These are phyloP conservation scores for Sanghuangporus baumii DNA, from an alignment of 1,284 basidiomycete species.

Conservation along the genomic window DNA sequence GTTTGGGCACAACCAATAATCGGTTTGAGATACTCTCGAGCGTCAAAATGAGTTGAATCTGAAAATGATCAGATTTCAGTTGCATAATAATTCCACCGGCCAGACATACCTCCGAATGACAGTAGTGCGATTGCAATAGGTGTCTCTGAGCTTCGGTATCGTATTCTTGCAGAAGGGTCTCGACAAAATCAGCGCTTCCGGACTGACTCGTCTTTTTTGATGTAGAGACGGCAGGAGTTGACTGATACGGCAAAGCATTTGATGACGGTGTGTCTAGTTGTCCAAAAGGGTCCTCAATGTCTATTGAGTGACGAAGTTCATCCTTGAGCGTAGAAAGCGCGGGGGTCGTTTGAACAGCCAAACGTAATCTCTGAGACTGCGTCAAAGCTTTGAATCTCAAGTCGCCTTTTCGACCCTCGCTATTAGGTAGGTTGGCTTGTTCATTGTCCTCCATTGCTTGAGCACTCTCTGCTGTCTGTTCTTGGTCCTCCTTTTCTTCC, in stretches of 20 bases:
- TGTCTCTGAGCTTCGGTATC: slow-evolving; percentile 61
- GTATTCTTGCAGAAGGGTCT: slow-evolving; percentile 59
- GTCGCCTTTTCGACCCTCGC: slow-evolving; percentile 24
- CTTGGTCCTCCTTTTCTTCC: slow-evolving; percentile 25
- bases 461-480: slow-evolving; percentile 13
- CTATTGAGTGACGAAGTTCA: slow-evolving; percentile 43
- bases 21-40: slow-evolving; percentile 94
- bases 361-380: slow-evolving; percentile 28
- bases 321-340: slow-evolving; percentile 57
- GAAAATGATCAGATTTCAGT: slow-evolving; percentile 17
- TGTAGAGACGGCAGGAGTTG: slow-evolving; percentile 58
- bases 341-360: slow-evolving; percentile 64
- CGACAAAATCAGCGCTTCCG: slow-evolving; percentile 40
- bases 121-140: slow-evolving; percentile 85
- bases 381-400: slow-evolving; percentile 20
- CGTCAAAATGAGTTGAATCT: slow-evolving; percentile 83
- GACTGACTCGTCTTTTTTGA: slow-evolving; percentile 40
- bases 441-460: slow-evolving; percentile 22
- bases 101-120: slow-evolving; percentile 73
- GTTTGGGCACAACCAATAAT: slow-evolving; percentile 88
- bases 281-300: slow-evolving; percentile 68
- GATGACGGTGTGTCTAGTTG: slow-evolving; percentile 48
- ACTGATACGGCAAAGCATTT: slow-evolving; percentile 49
- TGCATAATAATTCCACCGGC: slow-evolving; percentile 17
- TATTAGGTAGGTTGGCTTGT: not conserved